Percentiles rank a stretch among this genome's conserved stretches.
These are phyloP conservation scores for Odonthalia washingtoniensis DNA, from an alignment of 31 red algal genomes.

Conservation along the genomic window DNA sequence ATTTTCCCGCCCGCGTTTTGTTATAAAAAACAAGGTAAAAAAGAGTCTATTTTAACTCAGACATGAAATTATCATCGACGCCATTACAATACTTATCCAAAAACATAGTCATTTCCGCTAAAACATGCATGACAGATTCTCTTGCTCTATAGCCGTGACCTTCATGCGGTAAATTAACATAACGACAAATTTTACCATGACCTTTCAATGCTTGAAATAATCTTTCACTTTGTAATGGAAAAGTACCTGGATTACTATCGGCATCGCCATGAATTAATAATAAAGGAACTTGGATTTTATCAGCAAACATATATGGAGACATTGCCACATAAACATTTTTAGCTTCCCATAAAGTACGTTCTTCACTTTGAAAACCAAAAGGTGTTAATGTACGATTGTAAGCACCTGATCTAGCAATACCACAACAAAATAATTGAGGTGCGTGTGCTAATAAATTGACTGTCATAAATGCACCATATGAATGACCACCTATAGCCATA, in stretches of 20 bases:
- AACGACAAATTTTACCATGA: constrained; percentile 83
- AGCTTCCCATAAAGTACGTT: constrained; percentile 91
- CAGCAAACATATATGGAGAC: constrained; percentile 89
- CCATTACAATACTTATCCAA: constrained; percentile 73
- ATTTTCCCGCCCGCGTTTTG: too few species aligned
- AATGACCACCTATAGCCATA: constrained; percentile 95
- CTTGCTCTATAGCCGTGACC: constrained; percentile 90
- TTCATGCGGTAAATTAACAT: constrained; percentile 86
- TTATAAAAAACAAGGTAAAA: too few species aligned
- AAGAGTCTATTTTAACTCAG: neutral
- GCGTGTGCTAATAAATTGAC: constrained; percentile 95
- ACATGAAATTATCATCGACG: neutral
- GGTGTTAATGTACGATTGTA: constrained; percentile 98
- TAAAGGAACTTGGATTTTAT: constrained; percentile 81
- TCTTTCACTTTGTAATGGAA: constrained; percentile 90
- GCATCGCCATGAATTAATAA: constrained; percentile 95
- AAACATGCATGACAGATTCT: constrained; percentile 91
- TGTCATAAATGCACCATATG: constrained; percentile 97
- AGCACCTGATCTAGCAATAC: constrained; percentile 95
- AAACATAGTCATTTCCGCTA: constrained; percentile 92
- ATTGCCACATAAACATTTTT: constrained; percentile 82
- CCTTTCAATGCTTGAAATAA: constrained; percentile 93
- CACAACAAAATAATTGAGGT: constrained; percentile 92
- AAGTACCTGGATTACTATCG: constrained; percentile 94
- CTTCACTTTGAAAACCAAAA: constrained; percentile 96